phyloP scores from a whole-genome alignment of 2,329 filamentous ascomycete species.

The Arthrobotrys sphaeroides region DNA sequence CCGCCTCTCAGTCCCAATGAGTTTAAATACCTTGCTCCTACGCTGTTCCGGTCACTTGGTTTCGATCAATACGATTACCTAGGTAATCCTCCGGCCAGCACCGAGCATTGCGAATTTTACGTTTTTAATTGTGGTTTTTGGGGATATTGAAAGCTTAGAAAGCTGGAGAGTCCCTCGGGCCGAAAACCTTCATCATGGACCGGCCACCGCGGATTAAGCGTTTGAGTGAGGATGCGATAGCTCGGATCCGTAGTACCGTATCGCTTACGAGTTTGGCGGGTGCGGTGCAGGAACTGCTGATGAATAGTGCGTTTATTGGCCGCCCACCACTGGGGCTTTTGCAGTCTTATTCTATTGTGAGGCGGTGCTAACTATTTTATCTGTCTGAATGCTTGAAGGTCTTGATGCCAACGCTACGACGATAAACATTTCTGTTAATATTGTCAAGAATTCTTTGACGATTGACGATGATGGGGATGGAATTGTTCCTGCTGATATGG shows the following conservation, averaged over 20 bases:
- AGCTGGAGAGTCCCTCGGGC: not conserved
- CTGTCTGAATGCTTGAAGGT: constrained; percentile 10
- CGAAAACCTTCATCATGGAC: not conserved
- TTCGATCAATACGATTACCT: constrained; percentile 10
- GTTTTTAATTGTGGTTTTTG: too few species aligned
- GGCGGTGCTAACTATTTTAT: too few species aligned
- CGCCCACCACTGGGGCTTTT: not conserved
- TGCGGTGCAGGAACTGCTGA: constrained; percentile 22
- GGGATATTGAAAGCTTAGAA: too few species aligned
- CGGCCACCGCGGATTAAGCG: constrained; percentile 12
- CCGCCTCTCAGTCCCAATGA: not conserved
- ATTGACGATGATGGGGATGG: constrained; percentile 87
- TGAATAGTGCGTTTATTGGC: constrained; percentile 24
- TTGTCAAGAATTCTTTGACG: constrained; percentile 76
- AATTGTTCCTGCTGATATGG: constrained; percentile 77
- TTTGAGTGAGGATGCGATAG: constrained; percentile 6
- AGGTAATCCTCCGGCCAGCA: not conserved
- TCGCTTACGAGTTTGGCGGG: constrained; percentile 19
- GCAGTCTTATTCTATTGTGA: too few species aligned
- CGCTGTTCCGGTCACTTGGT: not conserved
- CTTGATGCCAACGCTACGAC: constrained; percentile 79
- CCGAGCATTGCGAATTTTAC: not conserved
- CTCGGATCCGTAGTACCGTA: constrained; percentile 22
- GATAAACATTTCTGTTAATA: constrained; percentile 77
- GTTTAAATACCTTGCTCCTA: not conserved